A percentile compares a stretch with the other conserved stretches of the same genome.
These are phyloP conservation scores for Cyanidiococcus yangmingshanensis DNA, from an alignment of 23 red algal genomes.

Conservation along the genomic window DNA sequence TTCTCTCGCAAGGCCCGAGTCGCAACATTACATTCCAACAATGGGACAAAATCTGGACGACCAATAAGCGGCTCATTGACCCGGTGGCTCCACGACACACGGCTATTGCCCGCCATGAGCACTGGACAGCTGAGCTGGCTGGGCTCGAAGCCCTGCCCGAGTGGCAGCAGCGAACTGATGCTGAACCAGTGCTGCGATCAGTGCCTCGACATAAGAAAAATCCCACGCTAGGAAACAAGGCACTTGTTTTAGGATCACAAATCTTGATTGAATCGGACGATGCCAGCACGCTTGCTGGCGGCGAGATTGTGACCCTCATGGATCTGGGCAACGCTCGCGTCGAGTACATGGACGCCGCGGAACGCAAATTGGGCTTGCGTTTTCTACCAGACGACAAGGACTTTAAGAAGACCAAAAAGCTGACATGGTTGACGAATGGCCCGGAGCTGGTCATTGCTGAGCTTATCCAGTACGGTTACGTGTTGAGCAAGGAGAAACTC, in stretches of 20 bases:
- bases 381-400: conserved; percentile 87
- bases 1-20: conserved; percentile 77
- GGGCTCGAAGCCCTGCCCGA: neutral
- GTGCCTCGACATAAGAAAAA: conserved; percentile 91
- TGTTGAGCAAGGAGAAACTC: conserved; percentile 82
- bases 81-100: conserved; percentile 76
- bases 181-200: conserved; percentile 29
- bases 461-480: conserved; percentile 50
- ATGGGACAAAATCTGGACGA: conserved; percentile 99
- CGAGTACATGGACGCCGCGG: conserved; percentile 14
- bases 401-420: conserved; percentile 91
- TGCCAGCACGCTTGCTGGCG: conserved; percentile 40
- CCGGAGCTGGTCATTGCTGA: conserved; percentile 60
- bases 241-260: conserved; percentile 36
- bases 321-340: conserved; percentile 94
- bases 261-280: conserved; percentile 78
- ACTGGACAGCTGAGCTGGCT: neutral
- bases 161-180: conserved; percentile 18
- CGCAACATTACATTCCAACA: conserved; percentile 65
- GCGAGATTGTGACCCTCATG: conserved; percentile 92
- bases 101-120: conserved; percentile 29
- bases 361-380: conserved; percentile 23
- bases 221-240: conserved; percentile 55
- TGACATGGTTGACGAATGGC: conserved; percentile 80
- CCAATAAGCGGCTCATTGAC: conserved; percentile 94